Base-by-base conservation (phyloP, 2,329 filamentous ascomycete genomes). In the Juglanconis juglandina region DNA sequence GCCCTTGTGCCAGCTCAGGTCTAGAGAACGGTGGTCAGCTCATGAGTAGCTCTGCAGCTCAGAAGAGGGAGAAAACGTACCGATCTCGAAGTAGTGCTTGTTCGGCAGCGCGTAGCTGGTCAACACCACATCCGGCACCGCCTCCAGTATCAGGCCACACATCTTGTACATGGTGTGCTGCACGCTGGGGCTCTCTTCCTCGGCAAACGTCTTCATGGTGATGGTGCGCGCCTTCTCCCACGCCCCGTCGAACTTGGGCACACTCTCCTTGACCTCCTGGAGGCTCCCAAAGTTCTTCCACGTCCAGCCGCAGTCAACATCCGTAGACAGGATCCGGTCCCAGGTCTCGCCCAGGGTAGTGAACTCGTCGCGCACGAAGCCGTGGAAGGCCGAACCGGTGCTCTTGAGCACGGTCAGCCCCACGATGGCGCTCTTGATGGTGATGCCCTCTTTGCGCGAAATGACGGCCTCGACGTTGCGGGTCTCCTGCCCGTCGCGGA, bases 91-190 rank as follows among this genome's bases (percentile, higher is more conserved):
- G 79, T 97, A 98, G 78, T 99, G 95, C 81, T 97, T 98, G 81
- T 99, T 99, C 10, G 95, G 95, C 70, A 99, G 81, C 8, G 88
- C 82, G 73, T 97, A 98, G 68, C 89, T 85, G 47, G 95, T 91
- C 30, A 82, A 81, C 49, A 88, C 84, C 30, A 92, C 84, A 65
- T 87, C 80, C 13, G 92, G 89, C 32, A 87, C 90, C 30, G 81
- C 85, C 8, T 84, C 88, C 56, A 99, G 81, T 67, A 99, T 96
- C 74, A 88, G 81, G 74, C 94, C 89, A 68, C 85, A 87, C 94
- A 99, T 99, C 81, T 97, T 96, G 81, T 97, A 99, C 95, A 99
- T 98, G 63, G 94, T 98, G 69, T 88, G 88, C 79, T 99, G 95
- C 32, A 99, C 95, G 69, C 91, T 96, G 51, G 95, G 91, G 69